A percentile compares a stretch with the other conserved stretches of the same genome.
Conservation (phyloP, 768 basidiomycete species). For the Serendipita vermifera region DNA sequence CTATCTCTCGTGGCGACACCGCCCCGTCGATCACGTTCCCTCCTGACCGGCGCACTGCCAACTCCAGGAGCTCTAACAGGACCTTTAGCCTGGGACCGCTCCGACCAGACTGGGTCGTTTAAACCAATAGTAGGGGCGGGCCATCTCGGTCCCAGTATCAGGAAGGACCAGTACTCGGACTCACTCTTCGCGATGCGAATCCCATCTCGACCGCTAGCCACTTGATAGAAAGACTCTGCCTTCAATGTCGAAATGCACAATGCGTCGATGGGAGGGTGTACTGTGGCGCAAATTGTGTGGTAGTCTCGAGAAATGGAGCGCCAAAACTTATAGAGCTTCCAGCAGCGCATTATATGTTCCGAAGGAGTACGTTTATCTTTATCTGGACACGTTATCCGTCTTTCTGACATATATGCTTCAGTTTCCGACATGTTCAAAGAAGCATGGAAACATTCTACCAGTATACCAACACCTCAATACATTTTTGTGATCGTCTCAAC, state of each 20-base stretch:
- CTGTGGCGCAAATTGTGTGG: neutral
- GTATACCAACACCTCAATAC: neutral
- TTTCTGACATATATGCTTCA: neutral
- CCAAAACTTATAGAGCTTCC: neutral
- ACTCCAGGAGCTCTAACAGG: too few relatives aligned
- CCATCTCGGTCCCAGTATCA: too few relatives aligned
- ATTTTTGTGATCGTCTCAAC: conserved; percentile 6
- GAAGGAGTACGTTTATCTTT: neutral
- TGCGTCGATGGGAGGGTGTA: neutral
- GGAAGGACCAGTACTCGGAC: too few relatives aligned
- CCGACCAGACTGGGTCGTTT: too few relatives aligned
- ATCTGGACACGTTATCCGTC: neutral
- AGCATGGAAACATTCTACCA: neutral
- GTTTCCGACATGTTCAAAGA: neutral
- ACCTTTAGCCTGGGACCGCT: too few relatives aligned
- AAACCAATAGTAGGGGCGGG: too few relatives aligned
- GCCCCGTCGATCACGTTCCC: too few relatives aligned
- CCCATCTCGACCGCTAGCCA: neutral
- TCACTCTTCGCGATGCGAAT: too few relatives aligned
- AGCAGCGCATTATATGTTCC: neutral
- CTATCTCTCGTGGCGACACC: too few relatives aligned
- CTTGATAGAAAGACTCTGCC: neutral
- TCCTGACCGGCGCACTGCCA: too few relatives aligned
- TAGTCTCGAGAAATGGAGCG: neutral
- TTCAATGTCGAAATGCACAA: neutral